A percentile compares a stretch with the other conserved stretches of the same genome.
Evolutionary conservation across 225 moss, liverwort and hornwort genomes (phyloP).

Genomic region (Marchantia paleacea): DNA sequence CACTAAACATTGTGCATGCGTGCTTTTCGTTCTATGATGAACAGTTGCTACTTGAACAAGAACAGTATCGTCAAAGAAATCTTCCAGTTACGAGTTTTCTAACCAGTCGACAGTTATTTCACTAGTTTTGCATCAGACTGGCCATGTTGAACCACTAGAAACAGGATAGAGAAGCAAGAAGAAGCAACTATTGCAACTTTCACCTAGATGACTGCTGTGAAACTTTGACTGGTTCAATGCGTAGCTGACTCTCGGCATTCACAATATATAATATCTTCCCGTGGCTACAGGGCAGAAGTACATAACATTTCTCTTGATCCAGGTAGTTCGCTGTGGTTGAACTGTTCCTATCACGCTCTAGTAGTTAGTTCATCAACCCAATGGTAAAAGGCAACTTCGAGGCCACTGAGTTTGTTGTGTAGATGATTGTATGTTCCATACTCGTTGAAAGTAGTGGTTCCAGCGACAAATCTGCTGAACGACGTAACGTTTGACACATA

Average conservation of each 20-base stretch:
- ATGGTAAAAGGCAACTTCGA: background rate
- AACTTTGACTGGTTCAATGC: background rate
- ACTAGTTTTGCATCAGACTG: too few species aligned
- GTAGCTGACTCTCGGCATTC: background rate
- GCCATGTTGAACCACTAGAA: too few species aligned
- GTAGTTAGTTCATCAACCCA: background rate
- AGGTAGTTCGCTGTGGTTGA: background rate
- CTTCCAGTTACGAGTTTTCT: too few species aligned
- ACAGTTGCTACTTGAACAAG: too few species aligned
- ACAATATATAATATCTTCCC: background rate
- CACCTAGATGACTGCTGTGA: background rate
- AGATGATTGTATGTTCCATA: background rate
- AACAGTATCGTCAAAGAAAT: too few species aligned
- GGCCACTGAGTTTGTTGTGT: background rate
- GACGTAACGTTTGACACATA: background rate
- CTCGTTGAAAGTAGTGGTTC: background rate
- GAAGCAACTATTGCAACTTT: too few species aligned
- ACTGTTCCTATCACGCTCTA: background rate
- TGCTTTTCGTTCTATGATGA: too few species aligned
- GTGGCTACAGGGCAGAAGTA: background rate
- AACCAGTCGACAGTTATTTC: too few species aligned
- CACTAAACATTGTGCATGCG: too few species aligned
- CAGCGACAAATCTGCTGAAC: background rate
- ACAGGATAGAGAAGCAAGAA: too few species aligned
- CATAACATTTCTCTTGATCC: background rate